Base-by-base conservation (phyloP, 2,329 filamentous ascomycete genomes). In the Neonectria faginata region DNA sequence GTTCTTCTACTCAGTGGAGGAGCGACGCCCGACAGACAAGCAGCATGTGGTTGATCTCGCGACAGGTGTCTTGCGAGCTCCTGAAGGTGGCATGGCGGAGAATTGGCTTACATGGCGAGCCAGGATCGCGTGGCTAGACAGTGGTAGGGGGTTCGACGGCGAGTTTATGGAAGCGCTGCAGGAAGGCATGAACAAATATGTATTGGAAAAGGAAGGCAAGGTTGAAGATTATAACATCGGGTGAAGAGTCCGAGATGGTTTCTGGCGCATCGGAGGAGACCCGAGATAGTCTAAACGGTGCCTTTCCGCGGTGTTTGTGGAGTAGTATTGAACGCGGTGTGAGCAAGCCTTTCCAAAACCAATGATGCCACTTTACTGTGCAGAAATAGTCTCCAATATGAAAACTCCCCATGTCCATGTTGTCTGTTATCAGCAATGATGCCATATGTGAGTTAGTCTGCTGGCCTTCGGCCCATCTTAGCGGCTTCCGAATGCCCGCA, bases 51-150 rank as follows among this genome's bases (percentile, higher is more conserved):
- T 83, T 1, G 80, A 83, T 51, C 60, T 85, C 2, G 79, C 83
- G 0, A 77, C 79, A 1, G 83, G 83, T 1, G 71, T 85, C 2
- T 62, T 86, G 58, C 75, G 82, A 59, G 81, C 81, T 3, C 80
- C 80, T 0, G 82, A 82, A 60, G 83, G 83, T 0, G 68, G 76
- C 3, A 76, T 80, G 73, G 82, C 82, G 0, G 78, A 82, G 66
- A 74, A 78, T 8, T 85, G 84, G 84, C 63, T 85, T 18, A 80
- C 77, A 1, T 85, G 84, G 83, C 74, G 81, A 56, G 78, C 80
- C 20, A 73, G 75, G 60, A 31, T 80, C 10, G 77, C 73, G 1
- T 79, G 73, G 70, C 57, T 65, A 7, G 74, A 77, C 8, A 76
- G 72, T 29, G 82, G 81, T 3, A 75, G 70, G 63, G 62, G 58